phyloP scores from a whole-genome alignment of 2,329 filamentous ascomycete species.

The Fusarium subglutinans region DNA sequence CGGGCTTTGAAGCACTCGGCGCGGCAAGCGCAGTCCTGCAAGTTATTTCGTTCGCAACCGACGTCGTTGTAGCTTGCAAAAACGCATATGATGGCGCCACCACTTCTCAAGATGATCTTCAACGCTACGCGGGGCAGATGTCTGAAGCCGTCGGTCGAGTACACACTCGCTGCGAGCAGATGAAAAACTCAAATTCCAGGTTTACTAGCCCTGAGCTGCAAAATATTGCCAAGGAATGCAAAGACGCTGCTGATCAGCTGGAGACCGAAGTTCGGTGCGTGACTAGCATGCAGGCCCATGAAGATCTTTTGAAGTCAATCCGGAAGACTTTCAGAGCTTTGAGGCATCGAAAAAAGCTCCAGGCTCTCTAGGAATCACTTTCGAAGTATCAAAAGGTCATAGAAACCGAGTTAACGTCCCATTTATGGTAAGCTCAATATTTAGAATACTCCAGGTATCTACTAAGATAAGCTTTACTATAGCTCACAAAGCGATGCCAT shows the following conservation, averaged over 20 bases:
- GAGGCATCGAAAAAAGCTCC: accelerated
- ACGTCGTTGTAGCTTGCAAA: not conserved
- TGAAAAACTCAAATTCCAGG: accelerated
- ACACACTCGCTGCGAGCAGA: not conserved
- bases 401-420: accelerated
- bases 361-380: accelerated
- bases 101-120: not conserved
- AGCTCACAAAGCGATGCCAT: not conserved
- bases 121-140: not conserved
- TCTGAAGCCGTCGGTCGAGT: not conserved
- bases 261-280: accelerated
- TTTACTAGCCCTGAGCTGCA: not conserved
- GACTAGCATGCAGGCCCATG: accelerated
- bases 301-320: accelerated
- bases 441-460: too few species aligned
- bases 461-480: accelerated
- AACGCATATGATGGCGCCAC: not conserved
- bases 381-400: accelerated
- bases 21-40: constrained; percentile 23
- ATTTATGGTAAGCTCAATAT: not conserved
- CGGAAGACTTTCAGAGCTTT: accelerated
- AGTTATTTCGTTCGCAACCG: constrained; percentile 13
- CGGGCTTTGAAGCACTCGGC: constrained; percentile 11
- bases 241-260: not conserved
- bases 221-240: not conserved